phyloP scores from a whole-genome alignment of 2,329 filamentous ascomycete genomes.

The Aspergillus bombycis region DNA sequence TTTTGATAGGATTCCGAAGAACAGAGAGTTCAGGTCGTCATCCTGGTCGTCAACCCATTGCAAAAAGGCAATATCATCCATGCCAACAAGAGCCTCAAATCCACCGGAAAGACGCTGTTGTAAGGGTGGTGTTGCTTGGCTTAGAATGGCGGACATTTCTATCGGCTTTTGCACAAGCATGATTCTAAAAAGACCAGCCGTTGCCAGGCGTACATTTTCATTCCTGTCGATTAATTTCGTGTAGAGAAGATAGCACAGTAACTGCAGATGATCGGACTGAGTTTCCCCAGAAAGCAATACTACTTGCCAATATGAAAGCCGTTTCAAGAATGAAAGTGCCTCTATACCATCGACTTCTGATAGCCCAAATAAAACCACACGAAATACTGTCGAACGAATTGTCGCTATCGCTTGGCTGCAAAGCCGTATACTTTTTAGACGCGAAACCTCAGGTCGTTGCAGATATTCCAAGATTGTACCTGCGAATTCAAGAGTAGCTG shows the following conservation, averaged over 20 bases:
- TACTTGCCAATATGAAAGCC: conserved; percentile 93
- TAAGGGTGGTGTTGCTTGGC: conserved; percentile 69
- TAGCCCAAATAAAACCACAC: conserved; percentile 76
- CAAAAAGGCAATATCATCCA: conserved; percentile 87
- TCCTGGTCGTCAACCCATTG: conserved; percentile 85
- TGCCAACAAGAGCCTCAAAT: conserved; percentile 80
- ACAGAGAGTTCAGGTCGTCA: conserved; percentile 75
- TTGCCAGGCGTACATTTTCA: conserved; percentile 69
- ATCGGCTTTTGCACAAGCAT: conserved; percentile 90
- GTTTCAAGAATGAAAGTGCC: conserved; percentile 73
- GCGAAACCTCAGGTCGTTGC: conserved; percentile 78
- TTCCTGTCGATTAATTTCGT: conserved; percentile 77
- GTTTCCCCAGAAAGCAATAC: conserved; percentile 78
- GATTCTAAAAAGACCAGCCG: conserved; percentile 86
- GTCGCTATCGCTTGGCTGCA: conserved; percentile 80
- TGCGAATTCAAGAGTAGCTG: conserved; percentile 80
- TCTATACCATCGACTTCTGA: conserved; percentile 79
- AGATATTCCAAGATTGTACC: conserved; percentile 86
- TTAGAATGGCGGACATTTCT: conserved; percentile 74
- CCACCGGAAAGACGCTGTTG: conserved; percentile 73
- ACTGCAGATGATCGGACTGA: conserved; percentile 78
- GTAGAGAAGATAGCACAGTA: conserved; percentile 93
- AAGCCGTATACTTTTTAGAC: conserved; percentile 83
- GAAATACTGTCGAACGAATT: conserved; percentile 76
- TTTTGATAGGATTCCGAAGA: conserved; percentile 78